A percentile compares a stretch with the other conserved stretches of the same genome.
These are phyloP conservation scores for Phaffomyces opuntiae DNA, from an alignment of 805 yeast genomes.

Conservation along the genomic window DNA sequence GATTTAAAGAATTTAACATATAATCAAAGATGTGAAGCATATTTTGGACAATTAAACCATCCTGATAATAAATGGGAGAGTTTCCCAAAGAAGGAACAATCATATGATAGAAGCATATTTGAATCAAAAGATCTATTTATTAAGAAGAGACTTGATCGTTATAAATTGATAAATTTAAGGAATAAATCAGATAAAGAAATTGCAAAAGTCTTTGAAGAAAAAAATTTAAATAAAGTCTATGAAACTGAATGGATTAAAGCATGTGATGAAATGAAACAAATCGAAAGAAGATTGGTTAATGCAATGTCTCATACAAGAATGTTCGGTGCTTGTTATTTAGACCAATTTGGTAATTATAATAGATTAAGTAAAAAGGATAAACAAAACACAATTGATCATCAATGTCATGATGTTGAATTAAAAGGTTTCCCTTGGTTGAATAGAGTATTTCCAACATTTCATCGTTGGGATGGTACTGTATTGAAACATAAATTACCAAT, in stretches of 20 bases:
- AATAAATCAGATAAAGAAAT: slow-evolving; percentile 10
- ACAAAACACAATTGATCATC: slow-evolving; percentile 4
- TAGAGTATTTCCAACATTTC: slow-evolving; percentile 29
- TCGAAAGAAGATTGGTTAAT: slow-evolving; percentile 21
- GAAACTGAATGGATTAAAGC: slow-evolving; percentile 15
- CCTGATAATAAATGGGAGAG: slow-evolving; percentile 18
- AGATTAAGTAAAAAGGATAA: background rate
- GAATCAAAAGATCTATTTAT: slow-evolving; percentile 16
- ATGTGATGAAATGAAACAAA: slow-evolving; percentile 11
- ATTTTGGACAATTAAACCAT: slow-evolving; percentile 23
- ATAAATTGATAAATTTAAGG: slow-evolving; percentile 4
- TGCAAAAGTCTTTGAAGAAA: slow-evolving; percentile 10
- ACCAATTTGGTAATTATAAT: slow-evolving; percentile 14
- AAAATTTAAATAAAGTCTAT: slow-evolving; percentile 8
- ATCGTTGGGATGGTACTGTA: slow-evolving; percentile 31
- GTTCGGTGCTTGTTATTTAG: slow-evolving; percentile 23
- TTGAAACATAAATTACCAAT: slow-evolving; percentile 10
- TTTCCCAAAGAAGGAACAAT: slow-evolving; percentile 13
- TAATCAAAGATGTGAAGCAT: slow-evolving; percentile 22
- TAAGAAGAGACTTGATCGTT: slow-evolving; percentile 9
- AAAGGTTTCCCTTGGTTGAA: slow-evolving; percentile 35
- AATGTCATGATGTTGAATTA: slow-evolving; percentile 29
- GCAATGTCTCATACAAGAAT: slow-evolving; percentile 22
- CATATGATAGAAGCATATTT: slow-evolving; percentile 17
- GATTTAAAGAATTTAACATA: slow-evolving; percentile 1